A percentile compares a stretch with the other conserved stretches of the same genome.
phyloP scores from a whole-genome alignment of 306 rosid genomes.

The Fagus sylvatica region DNA sequence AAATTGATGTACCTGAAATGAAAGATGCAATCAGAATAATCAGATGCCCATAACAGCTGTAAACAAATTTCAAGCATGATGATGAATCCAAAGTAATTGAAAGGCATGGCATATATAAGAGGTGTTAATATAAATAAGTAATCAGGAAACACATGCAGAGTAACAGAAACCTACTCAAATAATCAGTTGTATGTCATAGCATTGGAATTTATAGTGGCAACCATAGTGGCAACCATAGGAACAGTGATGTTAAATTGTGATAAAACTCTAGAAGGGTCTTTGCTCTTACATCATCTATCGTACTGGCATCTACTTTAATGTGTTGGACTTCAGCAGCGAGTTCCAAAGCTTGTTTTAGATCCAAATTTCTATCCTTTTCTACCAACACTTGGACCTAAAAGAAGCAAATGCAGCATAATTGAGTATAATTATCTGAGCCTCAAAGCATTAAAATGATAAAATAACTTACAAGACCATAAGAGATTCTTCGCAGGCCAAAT shows the following conservation, averaged over 20 bases:
- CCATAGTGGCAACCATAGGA: neutral
- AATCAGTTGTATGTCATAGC: neutral
- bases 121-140: neutral
- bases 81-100: neutral
- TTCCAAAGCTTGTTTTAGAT: slow-evolving; percentile 68
- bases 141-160: neutral
- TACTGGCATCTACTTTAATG: slow-evolving; percentile 54
- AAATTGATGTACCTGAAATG: slow-evolving; percentile 70
- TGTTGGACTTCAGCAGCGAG: slow-evolving; percentile 80
- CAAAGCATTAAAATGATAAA: slow-evolving; percentile 23
- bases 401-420: slow-evolving; percentile 18
- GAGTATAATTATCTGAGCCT: slow-evolving; percentile 23
- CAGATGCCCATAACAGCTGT: slow-evolving; percentile 13
- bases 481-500: slow-evolving; percentile 87
- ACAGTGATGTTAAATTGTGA: neutral
- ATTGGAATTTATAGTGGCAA: neutral
- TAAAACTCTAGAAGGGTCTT: neutral
- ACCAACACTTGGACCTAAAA: slow-evolving; percentile 86
- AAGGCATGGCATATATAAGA: neutral
- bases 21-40: slow-evolving; percentile 24
- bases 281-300: slow-evolving; percentile 59
- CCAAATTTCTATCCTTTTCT: slow-evolving; percentile 74
- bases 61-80: neutral
- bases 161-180: neutral
- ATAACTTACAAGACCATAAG: slow-evolving; percentile 89